Percentiles rank a stretch among this genome's conserved stretches.
These are phyloP conservation scores for Cyclotella distinguenda DNA, from an alignment of 108 stramenopile genomes.

Conservation along the genomic window DNA sequence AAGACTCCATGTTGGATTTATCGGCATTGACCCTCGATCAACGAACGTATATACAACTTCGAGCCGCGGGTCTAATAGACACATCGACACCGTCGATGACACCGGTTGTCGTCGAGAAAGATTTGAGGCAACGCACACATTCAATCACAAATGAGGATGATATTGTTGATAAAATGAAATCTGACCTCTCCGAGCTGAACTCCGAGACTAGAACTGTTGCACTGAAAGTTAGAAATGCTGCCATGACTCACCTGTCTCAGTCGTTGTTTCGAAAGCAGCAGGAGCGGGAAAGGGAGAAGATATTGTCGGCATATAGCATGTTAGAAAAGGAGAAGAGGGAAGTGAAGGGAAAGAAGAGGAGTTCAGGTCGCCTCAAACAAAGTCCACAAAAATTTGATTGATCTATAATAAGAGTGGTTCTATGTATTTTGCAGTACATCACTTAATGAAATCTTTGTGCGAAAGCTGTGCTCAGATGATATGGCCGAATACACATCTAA, in stretches of 20 bases:
- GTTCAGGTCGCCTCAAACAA: conserved; percentile 13
- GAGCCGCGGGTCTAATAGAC: conserved; percentile 39
- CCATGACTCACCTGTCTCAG: neutral
- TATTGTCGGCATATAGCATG: conserved; percentile 10
- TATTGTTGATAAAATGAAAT: conserved; percentile 22
- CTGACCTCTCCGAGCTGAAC: conserved; percentile 9
- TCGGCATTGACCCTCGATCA: conserved; percentile 43
- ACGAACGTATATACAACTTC: conserved; percentile 42
- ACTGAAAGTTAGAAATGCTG: conserved; percentile 10
- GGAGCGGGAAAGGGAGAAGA: conserved; percentile 9
- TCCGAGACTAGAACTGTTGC: conserved; percentile 4
- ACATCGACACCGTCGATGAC: neutral
- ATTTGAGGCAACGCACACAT: neutral
- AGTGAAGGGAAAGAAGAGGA: conserved; percentile 11
- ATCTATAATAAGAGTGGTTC: too few relatives aligned
- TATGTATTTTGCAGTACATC: too few relatives aligned
- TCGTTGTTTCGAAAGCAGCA: neutral
- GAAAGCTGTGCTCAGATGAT: conserved; percentile 60
- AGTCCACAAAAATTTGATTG: conserved; percentile 19
- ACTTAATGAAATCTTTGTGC: too few relatives aligned
- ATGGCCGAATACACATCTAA: conserved; percentile 85
- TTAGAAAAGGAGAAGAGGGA: conserved; percentile 15
- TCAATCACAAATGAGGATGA: conserved; percentile 31
- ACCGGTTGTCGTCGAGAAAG: conserved; percentile 11
- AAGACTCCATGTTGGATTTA: conserved; percentile 20